Evolutionary conservation across 2,329 filamentous ascomycete species (phyloP).

Genomic region (Cercospora janseana): DNA sequence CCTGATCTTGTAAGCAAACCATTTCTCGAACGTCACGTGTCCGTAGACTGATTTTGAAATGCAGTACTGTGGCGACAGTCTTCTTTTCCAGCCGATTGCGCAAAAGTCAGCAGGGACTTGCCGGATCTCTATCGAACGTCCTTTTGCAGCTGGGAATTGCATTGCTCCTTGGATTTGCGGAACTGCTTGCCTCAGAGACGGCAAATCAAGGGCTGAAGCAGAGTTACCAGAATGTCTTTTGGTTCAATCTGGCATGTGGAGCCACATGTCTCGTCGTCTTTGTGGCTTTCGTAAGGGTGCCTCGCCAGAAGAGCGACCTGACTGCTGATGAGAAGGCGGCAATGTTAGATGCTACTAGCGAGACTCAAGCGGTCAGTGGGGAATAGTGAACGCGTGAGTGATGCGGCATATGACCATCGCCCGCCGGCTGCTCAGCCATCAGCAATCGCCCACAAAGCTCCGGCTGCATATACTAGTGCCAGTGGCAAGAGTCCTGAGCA

Average conservation of each 20-base stretch:
- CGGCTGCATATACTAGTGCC: too few relatives aligned
- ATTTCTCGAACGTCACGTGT: not conserved
- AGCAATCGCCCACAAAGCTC: too few relatives aligned
- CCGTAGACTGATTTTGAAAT: not conserved
- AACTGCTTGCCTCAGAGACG: constrained; percentile 57
- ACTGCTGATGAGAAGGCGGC: constrained; percentile 56
- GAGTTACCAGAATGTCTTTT: constrained; percentile 66
- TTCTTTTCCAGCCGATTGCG: constrained; percentile 71
- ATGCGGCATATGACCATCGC: too few relatives aligned
- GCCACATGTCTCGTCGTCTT: constrained; percentile 54
- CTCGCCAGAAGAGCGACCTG: constrained; percentile 56
- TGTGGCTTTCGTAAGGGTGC: constrained; percentile 53
- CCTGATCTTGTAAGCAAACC: constrained; percentile 57
- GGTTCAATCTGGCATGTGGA: constrained; percentile 61
- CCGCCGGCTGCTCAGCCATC: too few relatives aligned
- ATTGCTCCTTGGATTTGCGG: constrained; percentile 67
- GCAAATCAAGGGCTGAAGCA: constrained; percentile 43
- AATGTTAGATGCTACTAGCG: too few relatives aligned
- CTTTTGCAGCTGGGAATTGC: constrained; percentile 70
- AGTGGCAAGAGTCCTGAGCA: too few relatives aligned
- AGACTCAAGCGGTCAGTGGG: too few relatives aligned
- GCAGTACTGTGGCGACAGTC: constrained; percentile 65
- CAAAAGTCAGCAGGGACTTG: constrained; percentile 64
- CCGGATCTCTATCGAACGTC: constrained; percentile 69
- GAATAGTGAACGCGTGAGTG: too few relatives aligned